These are phyloP conservation scores for Tetraselmis striata DNA, from an alignment of 139 green algal genomes.

Conservation along the genomic window DNA sequence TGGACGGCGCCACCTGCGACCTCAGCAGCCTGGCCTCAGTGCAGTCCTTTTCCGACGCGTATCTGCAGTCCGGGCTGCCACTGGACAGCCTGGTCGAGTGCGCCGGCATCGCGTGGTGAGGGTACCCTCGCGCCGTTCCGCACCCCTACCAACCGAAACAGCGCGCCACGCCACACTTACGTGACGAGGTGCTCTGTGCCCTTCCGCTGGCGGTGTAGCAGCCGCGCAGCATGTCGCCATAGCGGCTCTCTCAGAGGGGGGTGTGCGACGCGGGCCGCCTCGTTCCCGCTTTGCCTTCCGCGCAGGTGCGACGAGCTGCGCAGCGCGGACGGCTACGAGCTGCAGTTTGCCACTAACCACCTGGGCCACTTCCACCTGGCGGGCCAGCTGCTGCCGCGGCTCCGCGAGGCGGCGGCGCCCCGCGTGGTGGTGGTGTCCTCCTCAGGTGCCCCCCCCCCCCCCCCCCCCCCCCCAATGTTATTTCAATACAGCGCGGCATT, in stretches of 20 bases:
- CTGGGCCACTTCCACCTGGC: slow-evolving; percentile 41
- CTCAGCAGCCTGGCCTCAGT: slow-evolving; percentile 24
- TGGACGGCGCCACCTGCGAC: slow-evolving; percentile 9
- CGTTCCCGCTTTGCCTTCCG: too few relatives aligned
- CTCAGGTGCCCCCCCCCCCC: background rate
- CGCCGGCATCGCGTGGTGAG: background rate
- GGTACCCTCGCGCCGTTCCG: too few relatives aligned
- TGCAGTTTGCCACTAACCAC: slow-evolving; percentile 47
- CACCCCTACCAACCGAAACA: too few relatives aligned
- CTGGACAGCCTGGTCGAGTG: slow-evolving; percentile 23
- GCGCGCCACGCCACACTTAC: too few relatives aligned
- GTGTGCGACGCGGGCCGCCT: too few relatives aligned
- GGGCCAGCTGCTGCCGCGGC: slow-evolving; percentile 17
- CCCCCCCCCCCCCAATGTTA: too few relatives aligned
- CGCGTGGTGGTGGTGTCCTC: slow-evolving; percentile 22
- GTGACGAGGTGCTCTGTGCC: too few relatives aligned
- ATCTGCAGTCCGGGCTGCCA: slow-evolving; percentile 6
- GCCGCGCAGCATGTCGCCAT: too few relatives aligned
- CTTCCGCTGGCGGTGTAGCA: too few relatives aligned
- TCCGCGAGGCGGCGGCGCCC: slow-evolving; percentile 18
- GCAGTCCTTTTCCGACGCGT: slow-evolving; percentile 16
- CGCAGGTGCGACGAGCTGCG: background rate
- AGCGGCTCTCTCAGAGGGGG: too few relatives aligned
- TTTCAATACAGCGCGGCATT: too few relatives aligned
- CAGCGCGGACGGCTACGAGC: slow-evolving; percentile 29